phyloP scores from a whole-genome alignment of 2,329 filamentous ascomycete genomes.

The Drechslerella stenobrocha region DNA sequence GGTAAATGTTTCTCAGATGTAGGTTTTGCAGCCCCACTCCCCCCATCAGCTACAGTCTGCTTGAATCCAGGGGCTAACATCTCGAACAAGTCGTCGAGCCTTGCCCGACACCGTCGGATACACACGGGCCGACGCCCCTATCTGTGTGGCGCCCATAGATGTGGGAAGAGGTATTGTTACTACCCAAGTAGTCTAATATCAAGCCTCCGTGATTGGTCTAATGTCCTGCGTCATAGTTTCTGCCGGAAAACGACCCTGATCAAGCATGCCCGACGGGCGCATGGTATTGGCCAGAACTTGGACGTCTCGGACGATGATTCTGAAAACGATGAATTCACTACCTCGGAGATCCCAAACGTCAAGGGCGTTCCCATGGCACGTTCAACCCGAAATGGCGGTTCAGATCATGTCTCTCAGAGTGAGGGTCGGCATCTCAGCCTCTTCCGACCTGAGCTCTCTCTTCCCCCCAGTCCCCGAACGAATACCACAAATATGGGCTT shows the following conservation, averaged over 20 bases:
- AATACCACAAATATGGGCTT: conserved; percentile 14
- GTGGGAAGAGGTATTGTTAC: conserved; percentile 63
- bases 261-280: conserved; percentile 53
- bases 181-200: background rate
- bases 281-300: conserved; percentile 51
- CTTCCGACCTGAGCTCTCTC: conserved; percentile 33
- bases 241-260: conserved; percentile 67
- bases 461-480: conserved; percentile 29
- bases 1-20: conserved; percentile 72
- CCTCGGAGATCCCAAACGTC: conserved; percentile 7
- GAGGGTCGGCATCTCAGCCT: conserved; percentile 37
- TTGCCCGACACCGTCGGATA: conserved; percentile 68
- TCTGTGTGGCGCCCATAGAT: conserved; percentile 65
- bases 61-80: background rate
- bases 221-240: conserved; percentile 60
- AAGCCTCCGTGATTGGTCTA: background rate
- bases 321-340: conserved; percentile 51
- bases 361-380: conserved; percentile 14
- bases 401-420: conserved; percentile 13
- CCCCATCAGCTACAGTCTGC: background rate
- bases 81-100: conserved; percentile 62
- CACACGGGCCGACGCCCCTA: conserved; percentile 70
- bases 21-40: conserved; percentile 52
- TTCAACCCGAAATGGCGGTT: conserved; percentile 13
- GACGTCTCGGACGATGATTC: conserved; percentile 52